Conservation (phyloP, 768 basidiomycete genomes). For the Stropharia rugosoannulata region DNA sequence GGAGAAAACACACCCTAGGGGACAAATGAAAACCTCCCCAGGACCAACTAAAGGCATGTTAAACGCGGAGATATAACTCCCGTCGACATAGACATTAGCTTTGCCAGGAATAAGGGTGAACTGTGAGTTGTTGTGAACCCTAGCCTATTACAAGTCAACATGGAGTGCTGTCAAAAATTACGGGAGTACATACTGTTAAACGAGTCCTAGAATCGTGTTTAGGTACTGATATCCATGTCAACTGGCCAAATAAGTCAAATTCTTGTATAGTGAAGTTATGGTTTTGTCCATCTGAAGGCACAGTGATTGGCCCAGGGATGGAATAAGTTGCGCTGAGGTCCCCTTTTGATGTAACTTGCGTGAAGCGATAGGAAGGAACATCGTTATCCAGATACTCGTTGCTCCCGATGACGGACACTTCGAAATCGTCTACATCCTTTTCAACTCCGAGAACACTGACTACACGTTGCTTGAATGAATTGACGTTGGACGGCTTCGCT, state of each 20-base stretch:
- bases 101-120: conserved; percentile 34
- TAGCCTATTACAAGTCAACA: conserved; percentile 24
- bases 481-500: background rate
- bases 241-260: conserved; percentile 29
- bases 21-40: conserved; percentile 37
- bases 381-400: conserved; percentile 9
- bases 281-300: conserved; percentile 33
- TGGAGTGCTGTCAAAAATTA: background rate
- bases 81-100: conserved; percentile 40
- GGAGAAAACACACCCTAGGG: conserved; percentile 34
- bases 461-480: background rate
- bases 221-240: conserved; percentile 37
- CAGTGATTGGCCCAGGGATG: conserved; percentile 30
- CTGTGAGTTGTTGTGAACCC: conserved; percentile 37
- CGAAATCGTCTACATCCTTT: conserved; percentile 1
- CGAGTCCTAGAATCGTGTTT: conserved; percentile 31
- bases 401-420: conserved; percentile 7
- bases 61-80: conserved; percentile 38
- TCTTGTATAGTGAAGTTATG: conserved; percentile 39
- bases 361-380: conserved; percentile 24
- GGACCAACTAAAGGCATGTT: conserved; percentile 33
- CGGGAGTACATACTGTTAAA: conserved; percentile 23
- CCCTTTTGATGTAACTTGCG: conserved; percentile 32
- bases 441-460: background rate
- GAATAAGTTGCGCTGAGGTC: conserved; percentile 36